Evolutionary conservation across 2,329 filamentous ascomycete species (phyloP), one percentile per base, ranked within the genome.

Genomic region (Aspergillus caelatus): DNA sequence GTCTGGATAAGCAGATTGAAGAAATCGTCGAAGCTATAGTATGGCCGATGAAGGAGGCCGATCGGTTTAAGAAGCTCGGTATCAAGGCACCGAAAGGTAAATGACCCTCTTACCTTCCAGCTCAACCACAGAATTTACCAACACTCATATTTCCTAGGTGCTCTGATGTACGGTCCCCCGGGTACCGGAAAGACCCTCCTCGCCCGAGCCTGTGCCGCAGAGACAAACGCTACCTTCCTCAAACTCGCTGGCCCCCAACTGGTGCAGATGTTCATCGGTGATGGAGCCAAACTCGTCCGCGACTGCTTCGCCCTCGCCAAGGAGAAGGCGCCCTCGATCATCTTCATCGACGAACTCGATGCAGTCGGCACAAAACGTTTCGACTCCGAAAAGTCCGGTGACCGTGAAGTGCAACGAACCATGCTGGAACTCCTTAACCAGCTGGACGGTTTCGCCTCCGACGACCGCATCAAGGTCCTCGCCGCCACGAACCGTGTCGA

Each of bases 31-130:
- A 99, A 83, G 95, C 95, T 61, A 95, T 99, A 57, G 95, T 99
- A 34, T 98, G 94, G 94, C 95, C 95, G 2, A 99, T 99, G 95
- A 98, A 98, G 86, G 94, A 99, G 82, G 94, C 95, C 1, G 96
- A 99, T 72, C 88, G 94, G 23, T 99, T 99, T 84, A 98, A 97
- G 87, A 98, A 97, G 86, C 97, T 99, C 74, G 95, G 95, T 71
- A 99, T 99, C 85, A 99, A 99, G 84, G 94, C 95, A 46, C 95
- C 95, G 16, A 99, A 99, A 83, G 95, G 95, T 97, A 87, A 66
- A 81, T 72, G 61, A 41, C 57, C 34, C 56, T 41, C 62, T 43
- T 63, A 30, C 16, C 5, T 21, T 16, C 10, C 28, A 19, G 21
- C 14, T 28, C 43, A 45, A 36, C 41, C 19, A 36, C 19, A 68